Base-by-base conservation (phyloP, 805 yeast genomes). In the Saccharomycopsis guyanensis region DNA sequence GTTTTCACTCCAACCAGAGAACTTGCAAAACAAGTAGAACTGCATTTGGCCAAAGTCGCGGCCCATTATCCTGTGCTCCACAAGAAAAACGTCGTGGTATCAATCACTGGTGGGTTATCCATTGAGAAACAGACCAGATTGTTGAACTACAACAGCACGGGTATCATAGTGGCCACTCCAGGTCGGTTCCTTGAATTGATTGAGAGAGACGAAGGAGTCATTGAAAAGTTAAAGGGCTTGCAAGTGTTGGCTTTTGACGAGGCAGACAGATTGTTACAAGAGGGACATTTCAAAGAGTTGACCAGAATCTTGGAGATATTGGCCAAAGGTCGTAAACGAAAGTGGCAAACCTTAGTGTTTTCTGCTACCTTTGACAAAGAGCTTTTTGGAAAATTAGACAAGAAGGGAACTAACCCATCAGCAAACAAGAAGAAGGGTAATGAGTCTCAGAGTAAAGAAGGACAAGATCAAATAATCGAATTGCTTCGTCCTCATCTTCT, bases 1-100 rank as follows among this genome's bases (percentile, higher is more conserved):
- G 75, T 93, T 24, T 84, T 93, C 58, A 83, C 96, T 0, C 99
- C 99, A 27, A 93, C 99, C 0, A 76, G 99, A 70, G 99, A 93
- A 62, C 72, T 93, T 57, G 97, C 96, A 0, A 91, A 84, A 54
- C 99, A 93, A 66, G 96, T 93, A 42, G 78, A 80, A 35, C 78
- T 82, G 50, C 97, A 93, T 66, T 61, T 93, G 53, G 74, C 76
- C 54, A 63, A 62, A 25, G 56, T 83, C 8, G 70, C 57, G 6
- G 33, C 36, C 23, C 40, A 46, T 35, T 62, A 50, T 31, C 64
- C 81, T 46, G 72, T 75, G 53, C 82, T 78, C 15, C 69, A 72
- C 47, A 68, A 71, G 6, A 68, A 73, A 46, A 48, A 31, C 20
- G 74, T 87, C 0, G 75, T 91, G 42, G 72, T 87, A 8, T 74